Conservation (phyloP, 805 yeast species). For the Ogataea trehalophila region DNA sequence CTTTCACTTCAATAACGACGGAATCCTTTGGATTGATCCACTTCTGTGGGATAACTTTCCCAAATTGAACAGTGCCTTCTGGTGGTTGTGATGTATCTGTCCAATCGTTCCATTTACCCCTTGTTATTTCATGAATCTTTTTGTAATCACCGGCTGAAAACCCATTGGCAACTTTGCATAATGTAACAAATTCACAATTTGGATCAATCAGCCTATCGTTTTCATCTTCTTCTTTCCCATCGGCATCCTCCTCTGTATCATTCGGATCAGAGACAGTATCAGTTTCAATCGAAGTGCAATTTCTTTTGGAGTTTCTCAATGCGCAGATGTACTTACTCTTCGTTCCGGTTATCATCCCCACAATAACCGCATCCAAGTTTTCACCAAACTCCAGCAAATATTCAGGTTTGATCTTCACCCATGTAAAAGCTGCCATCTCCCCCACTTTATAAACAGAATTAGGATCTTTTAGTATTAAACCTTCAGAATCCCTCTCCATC, state of each 20-base stretch:
- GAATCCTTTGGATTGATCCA: conserved; percentile 83
- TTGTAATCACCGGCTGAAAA: conserved; percentile 59
- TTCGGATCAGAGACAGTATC: conserved; percentile 13
- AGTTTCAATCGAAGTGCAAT: not conserved
- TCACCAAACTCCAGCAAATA: conserved; percentile 84
- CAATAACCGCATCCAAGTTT: conserved; percentile 70
- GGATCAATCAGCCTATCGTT: conserved; percentile 6
- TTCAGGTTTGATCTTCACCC: conserved; percentile 92
- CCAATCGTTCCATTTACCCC: conserved; percentile 53
- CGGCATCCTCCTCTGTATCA: conserved; percentile 21
- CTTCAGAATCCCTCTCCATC: conserved; percentile 67
- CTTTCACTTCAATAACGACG: conserved; percentile 76
- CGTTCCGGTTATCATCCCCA: conserved; percentile 72
- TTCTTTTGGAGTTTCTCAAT: conserved; percentile 33
- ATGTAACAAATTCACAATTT: conserved; percentile 47
- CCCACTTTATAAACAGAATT: conserved; percentile 55
- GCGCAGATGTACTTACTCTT: conserved; percentile 78
- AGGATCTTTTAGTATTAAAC: conserved; percentile 70
- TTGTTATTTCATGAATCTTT: conserved; percentile 50
- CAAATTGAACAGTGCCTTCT: conserved; percentile 43
- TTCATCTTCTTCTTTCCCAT: conserved; percentile 2
- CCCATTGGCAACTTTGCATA: conserved; percentile 84
- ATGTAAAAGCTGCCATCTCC: conserved; percentile 49
- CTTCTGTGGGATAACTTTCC: conserved; percentile 54
- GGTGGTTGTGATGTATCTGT: conserved; percentile 39